Conservation (phyloP, 2,329 filamentous ascomycete genomes). For the Grosmannia clavigera region DNA sequence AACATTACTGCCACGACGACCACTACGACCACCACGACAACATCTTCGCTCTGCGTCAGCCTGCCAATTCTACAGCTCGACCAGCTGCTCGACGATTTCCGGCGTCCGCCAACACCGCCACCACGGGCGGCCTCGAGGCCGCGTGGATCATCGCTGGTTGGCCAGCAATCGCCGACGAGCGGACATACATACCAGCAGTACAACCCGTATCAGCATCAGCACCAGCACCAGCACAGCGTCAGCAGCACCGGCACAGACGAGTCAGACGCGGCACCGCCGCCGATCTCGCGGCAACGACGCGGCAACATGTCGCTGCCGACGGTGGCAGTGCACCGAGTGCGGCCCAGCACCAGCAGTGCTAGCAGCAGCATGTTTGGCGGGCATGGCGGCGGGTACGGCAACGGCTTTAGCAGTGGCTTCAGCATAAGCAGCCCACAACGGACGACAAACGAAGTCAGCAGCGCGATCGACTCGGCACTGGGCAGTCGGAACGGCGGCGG, state of each 20-base stretch:
- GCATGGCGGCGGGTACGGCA: no score
- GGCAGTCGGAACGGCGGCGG: neutral
- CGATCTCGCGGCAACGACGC: neutral
- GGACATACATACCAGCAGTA: neutral
- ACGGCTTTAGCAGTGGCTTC: neutral
- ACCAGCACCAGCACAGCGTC: neutral
- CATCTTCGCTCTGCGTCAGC: neutral
- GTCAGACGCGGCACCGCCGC: neutral
- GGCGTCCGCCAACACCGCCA: constrained; percentile 17
- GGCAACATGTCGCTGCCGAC: neutral
- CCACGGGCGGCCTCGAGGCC: constrained; percentile 12
- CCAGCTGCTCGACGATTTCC: constrained; percentile 18
- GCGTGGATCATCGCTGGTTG: neutral
- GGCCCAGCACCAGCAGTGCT: neutral
- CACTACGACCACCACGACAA: neutral
- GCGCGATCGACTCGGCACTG: neutral
- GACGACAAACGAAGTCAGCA: neutral
- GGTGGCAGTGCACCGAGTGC: neutral
- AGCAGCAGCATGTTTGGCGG: neutral
- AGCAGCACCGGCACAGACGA: neutral
- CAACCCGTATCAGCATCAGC: neutral
- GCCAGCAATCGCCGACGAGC: neutral
- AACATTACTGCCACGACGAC: neutral
- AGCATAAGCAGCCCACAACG: neutral
- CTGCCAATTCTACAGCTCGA: constrained; percentile 19